These are phyloP conservation scores for Linnemannia zychae DNA, from an alignment of 192 early-diverging fungal species.

Conservation along the genomic window DNA sequence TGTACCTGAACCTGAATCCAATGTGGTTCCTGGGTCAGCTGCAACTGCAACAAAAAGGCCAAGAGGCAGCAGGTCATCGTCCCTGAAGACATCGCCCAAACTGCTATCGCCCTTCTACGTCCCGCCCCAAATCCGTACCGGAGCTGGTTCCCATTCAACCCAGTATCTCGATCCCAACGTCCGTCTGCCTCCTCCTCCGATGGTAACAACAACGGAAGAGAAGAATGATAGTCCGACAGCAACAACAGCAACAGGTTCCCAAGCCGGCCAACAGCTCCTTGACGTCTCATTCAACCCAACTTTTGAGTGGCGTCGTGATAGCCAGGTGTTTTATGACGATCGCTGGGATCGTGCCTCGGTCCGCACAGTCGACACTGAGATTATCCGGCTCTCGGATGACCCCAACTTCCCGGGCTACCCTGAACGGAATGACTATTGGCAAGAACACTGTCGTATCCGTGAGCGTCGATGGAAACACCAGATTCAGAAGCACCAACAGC, in stretches of 20 bases:
- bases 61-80: background rate
- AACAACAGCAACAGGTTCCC: no score
- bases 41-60: background rate
- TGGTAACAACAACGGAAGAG: background rate
- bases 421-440: conserved; percentile 52
- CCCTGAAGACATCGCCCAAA: background rate
- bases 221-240: background rate
- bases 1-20: background rate
- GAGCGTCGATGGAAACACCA: conserved; percentile 34
- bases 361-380: conserved; percentile 29
- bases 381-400: conserved; percentile 18
- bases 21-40: background rate
- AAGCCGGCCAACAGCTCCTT: background rate
- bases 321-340: conserved; percentile 39
- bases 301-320: conserved; percentile 25
- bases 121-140: conserved; percentile 4
- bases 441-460: conserved; percentile 44
- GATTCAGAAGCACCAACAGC: conserved; percentile 10
- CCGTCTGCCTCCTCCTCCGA: background rate
- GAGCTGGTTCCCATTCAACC: background rate
- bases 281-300: background rate
- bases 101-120: conserved; percentile 33
- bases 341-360: conserved; percentile 48
- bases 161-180: conserved; percentile 13
- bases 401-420: conserved; percentile 40